A percentile compares a stretch with the other conserved stretches of the same genome.
These are phyloP conservation scores for Rhodocollybia butyracea DNA, from an alignment of 768 basidiomycete genomes.

Conservation along the genomic window DNA sequence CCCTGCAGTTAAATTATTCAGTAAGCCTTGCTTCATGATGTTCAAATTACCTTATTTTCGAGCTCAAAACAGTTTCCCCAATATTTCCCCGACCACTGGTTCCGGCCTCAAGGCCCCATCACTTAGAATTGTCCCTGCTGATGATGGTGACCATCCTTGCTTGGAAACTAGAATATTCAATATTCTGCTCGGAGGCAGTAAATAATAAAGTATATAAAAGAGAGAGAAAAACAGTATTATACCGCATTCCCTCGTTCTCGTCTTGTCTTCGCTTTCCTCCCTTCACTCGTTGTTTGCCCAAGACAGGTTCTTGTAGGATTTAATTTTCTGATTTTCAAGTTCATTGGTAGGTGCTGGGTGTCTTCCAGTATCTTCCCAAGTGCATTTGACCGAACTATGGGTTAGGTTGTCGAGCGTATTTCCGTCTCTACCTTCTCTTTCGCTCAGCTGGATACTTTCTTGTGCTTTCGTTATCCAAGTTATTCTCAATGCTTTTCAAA, in stretches of 20 bases:
- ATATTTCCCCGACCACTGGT: too few species aligned
- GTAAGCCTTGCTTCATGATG: too few species aligned
- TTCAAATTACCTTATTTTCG: too few species aligned
- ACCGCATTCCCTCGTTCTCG: neutral
- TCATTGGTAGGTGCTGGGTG: slow-evolving; percentile 22
- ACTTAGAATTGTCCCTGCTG: too few species aligned
- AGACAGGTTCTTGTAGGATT: slow-evolving; percentile 51
- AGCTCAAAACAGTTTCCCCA: too few species aligned
- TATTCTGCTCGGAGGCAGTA: slow-evolving; percentile 4
- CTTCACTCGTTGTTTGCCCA: slow-evolving; percentile 29
- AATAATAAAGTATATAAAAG: neutral
- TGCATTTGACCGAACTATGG: neutral
- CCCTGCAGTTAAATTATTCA: too few species aligned
- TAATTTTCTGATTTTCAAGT: slow-evolving; percentile 24
- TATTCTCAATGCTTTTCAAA: slow-evolving; percentile 34
- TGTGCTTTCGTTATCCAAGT: too few species aligned
- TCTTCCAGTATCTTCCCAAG: neutral
- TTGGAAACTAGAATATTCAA: neutral
- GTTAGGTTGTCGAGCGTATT: slow-evolving; percentile 24
- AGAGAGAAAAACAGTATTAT: neutral
- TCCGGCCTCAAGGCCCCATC: neutral
- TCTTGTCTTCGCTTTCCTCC: neutral
- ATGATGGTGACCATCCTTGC: neutral
- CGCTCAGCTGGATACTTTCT: slow-evolving; percentile 20
- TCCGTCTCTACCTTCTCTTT: slow-evolving; percentile 17